Conservation (phyloP, 1,284 basidiomycete genomes). For the Trametes hirsuta region DNA sequence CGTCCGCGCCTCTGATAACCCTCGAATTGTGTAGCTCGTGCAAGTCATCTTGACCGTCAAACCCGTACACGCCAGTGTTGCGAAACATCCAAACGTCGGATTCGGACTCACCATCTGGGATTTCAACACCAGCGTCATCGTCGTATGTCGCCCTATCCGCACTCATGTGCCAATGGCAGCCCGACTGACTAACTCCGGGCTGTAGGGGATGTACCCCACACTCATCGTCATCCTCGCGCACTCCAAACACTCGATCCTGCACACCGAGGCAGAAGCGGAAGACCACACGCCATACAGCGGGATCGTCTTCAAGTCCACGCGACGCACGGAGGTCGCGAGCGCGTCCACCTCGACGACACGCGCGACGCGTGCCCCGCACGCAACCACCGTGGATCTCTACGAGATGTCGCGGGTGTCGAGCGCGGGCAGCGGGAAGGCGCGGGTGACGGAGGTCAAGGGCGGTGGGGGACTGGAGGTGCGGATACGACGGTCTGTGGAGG, state of each 20-base stretch:
- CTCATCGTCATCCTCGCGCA: conserved; percentile 23
- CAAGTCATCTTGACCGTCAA: conserved; percentile 17
- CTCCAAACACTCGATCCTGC: conserved; percentile 18
- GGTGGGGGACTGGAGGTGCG: neutral
- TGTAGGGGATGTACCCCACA: conserved; percentile 24
- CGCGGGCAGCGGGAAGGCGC: neutral
- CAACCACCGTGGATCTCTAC: conserved; percentile 9
- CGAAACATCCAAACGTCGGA: neutral
- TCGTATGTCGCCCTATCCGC: conserved; percentile 10
- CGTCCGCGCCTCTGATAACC: neutral
- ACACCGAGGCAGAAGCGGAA: neutral
- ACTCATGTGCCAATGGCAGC: too few species aligned
- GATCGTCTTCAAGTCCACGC: neutral
- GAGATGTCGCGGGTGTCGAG: conserved; percentile 5
- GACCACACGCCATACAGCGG: neutral
- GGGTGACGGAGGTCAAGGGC: neutral
- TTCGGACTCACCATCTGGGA: conserved; percentile 20
- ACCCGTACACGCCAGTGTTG: neutral
- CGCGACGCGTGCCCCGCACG: neutral
- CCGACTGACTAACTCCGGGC: neutral
- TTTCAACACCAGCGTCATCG: conserved; percentile 16
- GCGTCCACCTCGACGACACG: neutral
- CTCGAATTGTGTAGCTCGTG: conserved; percentile 4
- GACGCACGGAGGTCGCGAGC: neutral
- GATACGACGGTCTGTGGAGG: too few species aligned